Base-by-base conservation (phyloP, 2,329 filamentous ascomycete genomes). In the Knufia fluminis region DNA sequence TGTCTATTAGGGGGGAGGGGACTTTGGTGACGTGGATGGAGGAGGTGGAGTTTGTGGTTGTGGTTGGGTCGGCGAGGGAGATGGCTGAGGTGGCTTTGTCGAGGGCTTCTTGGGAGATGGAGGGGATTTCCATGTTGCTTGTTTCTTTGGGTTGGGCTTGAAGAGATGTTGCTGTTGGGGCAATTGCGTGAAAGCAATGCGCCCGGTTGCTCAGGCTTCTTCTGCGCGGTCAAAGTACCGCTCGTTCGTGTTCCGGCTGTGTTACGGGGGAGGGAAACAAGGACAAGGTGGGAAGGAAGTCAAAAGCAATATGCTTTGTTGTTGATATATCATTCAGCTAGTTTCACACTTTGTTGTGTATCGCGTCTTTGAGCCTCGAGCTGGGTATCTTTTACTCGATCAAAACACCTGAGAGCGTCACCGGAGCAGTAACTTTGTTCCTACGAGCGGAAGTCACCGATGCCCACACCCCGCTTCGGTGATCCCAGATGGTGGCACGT, bases 1-100 rank as follows among this genome's bases (percentile, higher is more conserved):
- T 8, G 66, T 71, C 41, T 68, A 71, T 48, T 70, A 68, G 2
- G 70, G 70, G 55, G 59, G 68, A n/a, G 68, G 68, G 1, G 70
- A 71, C 50, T 70, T 70, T 53, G 71, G 64, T 7, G 50, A 59
- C 1, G 66, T 71, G 31, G 60, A 66, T 23, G 70, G 68, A 16
- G 60, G 6, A 7, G 16, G 33, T 36, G 6, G 10, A n/a, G 16
- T 36, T 36, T 36, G 33, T n/a, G 33, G 33, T 36, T 36, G 68
- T 72, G 3, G 70, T 6, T 6, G 12, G 64, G 1, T 57, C 67
- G 40, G 39, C 52, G 8, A 46, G 43, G 4, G 54, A 57, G 39
- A 54, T 59, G 32, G 52, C 54, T 3, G 54, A 56, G 36, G 57
- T 55, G 2, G 56, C 55, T 9, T 43, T 59, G 33, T 56, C 54